These are phyloP conservation scores for Henningerozyma blattae DNA, from an alignment of 805 yeast species.

Conservation along the genomic window DNA sequence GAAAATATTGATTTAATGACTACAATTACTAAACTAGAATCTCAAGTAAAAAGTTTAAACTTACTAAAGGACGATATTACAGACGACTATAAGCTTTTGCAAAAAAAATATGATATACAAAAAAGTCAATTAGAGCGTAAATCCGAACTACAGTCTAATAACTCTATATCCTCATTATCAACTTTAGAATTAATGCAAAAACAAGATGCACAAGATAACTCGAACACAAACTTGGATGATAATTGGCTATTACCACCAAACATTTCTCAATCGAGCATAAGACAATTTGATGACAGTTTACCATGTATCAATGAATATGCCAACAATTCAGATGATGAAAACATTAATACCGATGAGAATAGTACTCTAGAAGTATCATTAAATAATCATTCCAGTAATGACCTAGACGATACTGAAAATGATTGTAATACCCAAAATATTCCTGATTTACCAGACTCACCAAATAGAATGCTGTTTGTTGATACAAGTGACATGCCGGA, in stretches of 20 bases:
- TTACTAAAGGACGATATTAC: slow-evolving; percentile 6
- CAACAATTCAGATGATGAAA: background rate
- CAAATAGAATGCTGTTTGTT: slow-evolving; percentile 1
- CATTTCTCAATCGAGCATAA: background rate
- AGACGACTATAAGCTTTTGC: slow-evolving; percentile 18
- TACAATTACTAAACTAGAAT: slow-evolving; percentile 3
- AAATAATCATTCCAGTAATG: too few species aligned
- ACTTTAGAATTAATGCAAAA: background rate
- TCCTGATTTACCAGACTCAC: background rate
- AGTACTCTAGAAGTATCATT: too few species aligned
- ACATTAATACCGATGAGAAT: too few species aligned
- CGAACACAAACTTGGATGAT: slow-evolving; percentile 6
- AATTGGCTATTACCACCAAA: slow-evolving; percentile 10
- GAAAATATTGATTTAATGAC: slow-evolving; percentile 1
- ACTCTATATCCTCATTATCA: background rate
- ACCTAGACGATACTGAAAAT: too few species aligned
- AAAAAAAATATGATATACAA: slow-evolving; percentile 17
- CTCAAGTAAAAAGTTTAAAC: slow-evolving; percentile 7
- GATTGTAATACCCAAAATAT: too few species aligned
- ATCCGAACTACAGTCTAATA: background rate
- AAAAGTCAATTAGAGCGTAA: slow-evolving; percentile 13
- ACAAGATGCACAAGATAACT: background rate
- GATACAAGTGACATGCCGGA: slow-evolving; percentile 14
- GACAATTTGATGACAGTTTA: background rate
- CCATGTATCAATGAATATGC: background rate